Evolutionary conservation across 2,329 filamentous ascomycete genomes (phyloP).

Genomic region (Sclerotiophoma versabilis): DNA sequence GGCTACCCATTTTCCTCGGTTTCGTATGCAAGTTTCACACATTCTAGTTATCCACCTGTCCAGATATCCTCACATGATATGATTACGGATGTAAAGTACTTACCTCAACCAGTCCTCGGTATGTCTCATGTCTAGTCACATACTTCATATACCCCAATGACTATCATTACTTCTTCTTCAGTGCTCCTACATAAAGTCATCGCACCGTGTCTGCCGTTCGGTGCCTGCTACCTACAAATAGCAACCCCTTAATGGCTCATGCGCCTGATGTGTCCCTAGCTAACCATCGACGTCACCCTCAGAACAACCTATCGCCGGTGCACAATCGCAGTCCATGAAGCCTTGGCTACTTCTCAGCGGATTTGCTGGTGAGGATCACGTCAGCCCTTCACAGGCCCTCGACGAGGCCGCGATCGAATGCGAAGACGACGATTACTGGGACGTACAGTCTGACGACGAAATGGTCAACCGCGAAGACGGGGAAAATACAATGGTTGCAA

Average conservation of each 20-base stretch:
- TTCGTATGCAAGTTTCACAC: constrained; percentile 36
- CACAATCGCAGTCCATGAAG: constrained; percentile 21
- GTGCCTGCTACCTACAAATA: neutral
- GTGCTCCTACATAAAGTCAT: constrained; percentile 17
- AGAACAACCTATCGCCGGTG: constrained; percentile 35
- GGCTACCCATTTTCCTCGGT: constrained; percentile 25
- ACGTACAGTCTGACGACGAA: constrained; percentile 58
- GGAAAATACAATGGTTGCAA: constrained; percentile 32
- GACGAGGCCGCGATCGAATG: constrained; percentile 52
- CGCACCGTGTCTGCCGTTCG: constrained; percentile 8
- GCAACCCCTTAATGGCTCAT: neutral
- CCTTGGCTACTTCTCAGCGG: constrained; percentile 35
- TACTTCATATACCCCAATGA: constrained; percentile 43
- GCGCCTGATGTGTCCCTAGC: constrained; percentile 15
- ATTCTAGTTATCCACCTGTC: constrained; percentile 40
- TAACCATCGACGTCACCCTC: constrained; percentile 28
- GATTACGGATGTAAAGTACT: constrained; percentile 47
- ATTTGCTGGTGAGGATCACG: constrained; percentile 51
- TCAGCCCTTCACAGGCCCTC: constrained; percentile 46
- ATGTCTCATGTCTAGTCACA: constrained; percentile 51
- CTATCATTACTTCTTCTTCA: constrained; percentile 36
- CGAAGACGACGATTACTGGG: constrained; percentile 59
- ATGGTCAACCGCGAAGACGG: constrained; percentile 39
- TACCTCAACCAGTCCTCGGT: constrained; percentile 49
- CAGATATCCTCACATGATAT: constrained; percentile 48